Evolutionary conservation across 257 asterid species (phyloP).

Genomic region (Mitragyna speciosa): DNA sequence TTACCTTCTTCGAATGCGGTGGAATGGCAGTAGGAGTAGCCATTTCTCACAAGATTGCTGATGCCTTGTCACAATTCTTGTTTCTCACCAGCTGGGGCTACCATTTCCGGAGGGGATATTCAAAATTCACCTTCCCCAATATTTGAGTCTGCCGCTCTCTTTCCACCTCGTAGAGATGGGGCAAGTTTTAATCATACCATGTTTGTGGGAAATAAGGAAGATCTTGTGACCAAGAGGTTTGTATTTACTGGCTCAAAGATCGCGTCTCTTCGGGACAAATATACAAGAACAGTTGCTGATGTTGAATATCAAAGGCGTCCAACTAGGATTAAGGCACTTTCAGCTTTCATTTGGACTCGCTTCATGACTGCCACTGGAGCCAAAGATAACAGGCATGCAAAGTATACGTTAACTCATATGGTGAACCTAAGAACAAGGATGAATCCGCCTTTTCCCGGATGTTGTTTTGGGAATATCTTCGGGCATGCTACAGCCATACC

Average conservation of each 20-base stretch:
- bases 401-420: slow-evolving; percentile 33
- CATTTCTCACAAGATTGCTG: slow-evolving; percentile 45
- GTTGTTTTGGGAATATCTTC: slow-evolving; percentile 38
- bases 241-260: slow-evolving; percentile 35
- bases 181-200: slow-evolving; percentile 22
- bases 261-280: slow-evolving; percentile 30
- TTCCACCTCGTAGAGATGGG: slow-evolving; percentile 41
- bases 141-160: slow-evolving; percentile 34
- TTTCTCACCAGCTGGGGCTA: slow-evolving; percentile 46
- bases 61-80: slow-evolving; percentile 30
- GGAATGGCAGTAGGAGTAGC: slow-evolving; percentile 43
- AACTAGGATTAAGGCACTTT: slow-evolving; percentile 40
- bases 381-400: slow-evolving; percentile 26
- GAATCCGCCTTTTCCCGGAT: slow-evolving; percentile 31
- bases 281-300: neutral
- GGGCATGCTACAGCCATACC: slow-evolving; percentile 28
- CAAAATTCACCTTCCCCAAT: slow-evolving; percentile 22
- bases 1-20: slow-evolving; percentile 41
- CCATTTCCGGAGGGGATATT: slow-evolving; percentile 20
- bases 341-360: slow-evolving; percentile 49
- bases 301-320: slow-evolving; percentile 20
- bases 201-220: slow-evolving; percentile 29
- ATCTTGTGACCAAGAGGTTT: slow-evolving; percentile 34
- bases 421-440: slow-evolving; percentile 37
- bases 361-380: slow-evolving; percentile 23